Conservation (phyloP, 78 protist genomes). For the Fonticula alba region DNA sequence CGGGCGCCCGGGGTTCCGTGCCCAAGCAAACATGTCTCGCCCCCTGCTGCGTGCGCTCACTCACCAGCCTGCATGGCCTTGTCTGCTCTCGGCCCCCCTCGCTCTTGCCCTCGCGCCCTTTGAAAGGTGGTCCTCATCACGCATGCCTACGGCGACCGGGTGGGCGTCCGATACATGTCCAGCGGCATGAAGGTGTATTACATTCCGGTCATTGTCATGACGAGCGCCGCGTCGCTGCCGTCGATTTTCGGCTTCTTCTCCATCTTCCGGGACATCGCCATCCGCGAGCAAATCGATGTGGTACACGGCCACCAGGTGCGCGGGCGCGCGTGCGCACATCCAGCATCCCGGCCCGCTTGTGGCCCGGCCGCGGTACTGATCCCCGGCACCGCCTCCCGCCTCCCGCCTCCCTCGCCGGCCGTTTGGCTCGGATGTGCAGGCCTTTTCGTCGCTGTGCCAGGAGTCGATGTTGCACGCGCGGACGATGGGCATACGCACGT, state of each 20-base stretch:
- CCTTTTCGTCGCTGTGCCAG: constrained; percentile 72
- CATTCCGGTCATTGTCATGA: constrained; percentile 31
- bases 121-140: constrained; percentile 60
- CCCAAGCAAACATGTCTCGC: neutral
- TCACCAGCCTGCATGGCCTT: neutral
- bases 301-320: constrained; percentile 86
- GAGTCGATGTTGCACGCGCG: constrained; percentile 70
- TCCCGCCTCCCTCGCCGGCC: neutral
- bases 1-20: no score
- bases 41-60: neutral
- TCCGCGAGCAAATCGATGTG: constrained; percentile 63
- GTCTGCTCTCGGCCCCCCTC: no score
- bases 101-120: neutral
- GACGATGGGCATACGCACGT: constrained; percentile 49
- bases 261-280: constrained; percentile 53
- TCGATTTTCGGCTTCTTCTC: constrained; percentile 44
- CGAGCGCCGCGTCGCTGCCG: constrained; percentile 41
- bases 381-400: neutral
- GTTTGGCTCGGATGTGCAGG: no score
- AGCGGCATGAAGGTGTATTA: constrained; percentile 81
- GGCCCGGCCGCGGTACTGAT: neutral
- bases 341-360: no score
- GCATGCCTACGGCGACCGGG: constrained; percentile 57
- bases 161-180: constrained; percentile 69
- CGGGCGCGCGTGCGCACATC: no score